Base-by-base conservation (phyloP, 352 stramenopile species). In the Pythium monospermum region DNA sequence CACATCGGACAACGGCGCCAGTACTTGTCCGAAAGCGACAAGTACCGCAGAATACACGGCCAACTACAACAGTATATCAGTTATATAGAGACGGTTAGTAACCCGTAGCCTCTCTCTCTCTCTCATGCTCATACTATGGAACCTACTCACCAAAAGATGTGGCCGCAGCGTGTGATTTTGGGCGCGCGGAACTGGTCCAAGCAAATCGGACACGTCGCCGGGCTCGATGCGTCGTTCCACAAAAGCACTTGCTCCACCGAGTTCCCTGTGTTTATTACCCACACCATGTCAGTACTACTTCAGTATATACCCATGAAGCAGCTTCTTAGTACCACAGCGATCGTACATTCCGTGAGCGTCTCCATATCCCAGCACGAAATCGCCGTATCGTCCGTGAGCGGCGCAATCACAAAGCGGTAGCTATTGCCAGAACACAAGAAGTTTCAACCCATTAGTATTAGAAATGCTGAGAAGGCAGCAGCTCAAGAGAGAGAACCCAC, bases 1-100 rank as follows among this genome's bases (percentile, higher is more conserved):
- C 83, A 93, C 83, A 93, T 93, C 6, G 83, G 83, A 42, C 83
- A 93, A 31, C 83, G 80, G 26, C 79, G 74, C 83, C 83, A 93
- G 65, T 93, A 93, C 59, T 93, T 93, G 47, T 93, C 83, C 33
- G 69, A 85, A 61, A 93, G 61, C 3, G 83, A 93, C 41, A 93
- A 35, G 44, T 93, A 93, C 15, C 76, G 77, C 10, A 93, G 52
- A 44, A 93, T 93, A 38, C 83, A 93, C 25, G 76, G 72, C 83
- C 83, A 93, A 54, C 83, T 93, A 52, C 45, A 22, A 16, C 30
- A n/a, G 13, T 13, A 31, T 12, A 41, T 32, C 12, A 5, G 7
- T 8, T 31, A 49, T n/a, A 37, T 1, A 43, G n/a, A n/a, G n/a
- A n/a, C n/a, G n/a, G n/a, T n/a, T n/a, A n/a, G n/a, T n/a, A n/a